Base-by-base conservation (phyloP, 257 asterid genomes). In the Rubia yunnanensis region DNA sequence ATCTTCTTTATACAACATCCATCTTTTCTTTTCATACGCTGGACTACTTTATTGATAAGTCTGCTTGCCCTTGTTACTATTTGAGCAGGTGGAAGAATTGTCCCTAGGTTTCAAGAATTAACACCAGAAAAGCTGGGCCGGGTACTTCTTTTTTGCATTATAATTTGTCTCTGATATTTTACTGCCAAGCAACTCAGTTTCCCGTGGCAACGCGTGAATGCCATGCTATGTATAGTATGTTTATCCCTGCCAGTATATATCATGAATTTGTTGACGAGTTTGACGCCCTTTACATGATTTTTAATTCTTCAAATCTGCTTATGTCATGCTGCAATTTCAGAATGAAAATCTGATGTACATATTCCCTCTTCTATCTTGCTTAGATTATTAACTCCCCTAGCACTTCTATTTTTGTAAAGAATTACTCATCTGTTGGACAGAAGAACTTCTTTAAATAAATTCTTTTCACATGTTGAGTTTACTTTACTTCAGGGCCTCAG, bases 21-120 rank as follows among this genome's bases (percentile, higher is more conserved):
- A 11, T 15, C 17, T 38, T 46, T 68, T 34, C 31, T 58, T 48
- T 50, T 3, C 50, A 31, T 17, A 18, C 52, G 27, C 46, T 66
- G n/a, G 55, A 23, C 4, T 60, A 14, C 49, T 36, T n/a, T 9
- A 24, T 35, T 50, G 22, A 31, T 32, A 41, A n/a, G 46, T 35
- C 70, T 64, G 27, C 66, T 22, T 62, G 36, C 56, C 22, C 24
- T 6, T 31, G 26, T 22, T 15, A 34, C 44, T 70, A 44, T 73
- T 27, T 77, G 50, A 58, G 14, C 64, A 92, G 98, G 98, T 73
- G 98, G 97, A 72, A 83, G 98, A 85, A 92, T 92, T 78, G 98
- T 92, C 70, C 98, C 98, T 61, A 85, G 98, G 82, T 92, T 92
- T 78, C 98, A 89, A 74, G 96, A 92, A 77, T 78, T 92, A 83